Evolutionary conservation across 202 grass and related monocot genomes (phyloP).

Genomic region (Panicum virgatum): DNA sequence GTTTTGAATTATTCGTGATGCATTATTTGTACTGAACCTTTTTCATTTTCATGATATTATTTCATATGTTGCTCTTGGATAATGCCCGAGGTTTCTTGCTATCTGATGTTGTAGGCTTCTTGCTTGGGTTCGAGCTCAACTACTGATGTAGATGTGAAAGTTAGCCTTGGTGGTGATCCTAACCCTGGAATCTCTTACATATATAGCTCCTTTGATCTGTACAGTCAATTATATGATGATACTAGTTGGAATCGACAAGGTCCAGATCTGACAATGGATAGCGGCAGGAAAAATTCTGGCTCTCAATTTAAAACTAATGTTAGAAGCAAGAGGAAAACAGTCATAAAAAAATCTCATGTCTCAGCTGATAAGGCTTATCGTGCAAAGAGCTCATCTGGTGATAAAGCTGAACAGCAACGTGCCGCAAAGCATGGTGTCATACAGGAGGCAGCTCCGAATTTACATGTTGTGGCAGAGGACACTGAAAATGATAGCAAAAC

Average conservation of each 20-base stretch:
- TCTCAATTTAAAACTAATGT: constrained; percentile 43
- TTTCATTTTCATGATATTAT: constrained; percentile 23
- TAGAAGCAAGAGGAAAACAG: constrained; percentile 56
- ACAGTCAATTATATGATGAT: constrained; percentile 74
- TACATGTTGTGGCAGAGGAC: constrained; percentile 71
- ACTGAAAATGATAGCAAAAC: constrained; percentile 66
- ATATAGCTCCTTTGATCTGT: constrained; percentile 75
- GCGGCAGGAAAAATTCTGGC: constrained; percentile 49
- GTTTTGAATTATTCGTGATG: background rate
- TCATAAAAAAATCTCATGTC: constrained; percentile 46
- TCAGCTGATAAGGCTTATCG: constrained; percentile 37
- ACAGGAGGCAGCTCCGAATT: constrained; percentile 40
- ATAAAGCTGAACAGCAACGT: constrained; percentile 43
- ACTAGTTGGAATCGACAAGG: constrained; percentile 51
- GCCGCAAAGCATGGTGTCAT: constrained; percentile 44
- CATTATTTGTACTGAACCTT: constrained; percentile 7
- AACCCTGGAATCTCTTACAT: constrained; percentile 51
- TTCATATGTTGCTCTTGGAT: background rate
- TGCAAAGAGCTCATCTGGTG: constrained; percentile 30
- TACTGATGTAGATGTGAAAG: constrained; percentile 30
- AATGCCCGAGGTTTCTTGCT: constrained; percentile 37
- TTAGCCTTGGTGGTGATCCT: constrained; percentile 32
- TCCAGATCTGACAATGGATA: constrained; percentile 48
- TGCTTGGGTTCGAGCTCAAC: constrained; percentile 38
- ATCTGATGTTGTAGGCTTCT: constrained; percentile 57